These are phyloP conservation scores for Eutypa lata DNA, from an alignment of 2,329 filamentous ascomycete species.

Conservation along the genomic window DNA sequence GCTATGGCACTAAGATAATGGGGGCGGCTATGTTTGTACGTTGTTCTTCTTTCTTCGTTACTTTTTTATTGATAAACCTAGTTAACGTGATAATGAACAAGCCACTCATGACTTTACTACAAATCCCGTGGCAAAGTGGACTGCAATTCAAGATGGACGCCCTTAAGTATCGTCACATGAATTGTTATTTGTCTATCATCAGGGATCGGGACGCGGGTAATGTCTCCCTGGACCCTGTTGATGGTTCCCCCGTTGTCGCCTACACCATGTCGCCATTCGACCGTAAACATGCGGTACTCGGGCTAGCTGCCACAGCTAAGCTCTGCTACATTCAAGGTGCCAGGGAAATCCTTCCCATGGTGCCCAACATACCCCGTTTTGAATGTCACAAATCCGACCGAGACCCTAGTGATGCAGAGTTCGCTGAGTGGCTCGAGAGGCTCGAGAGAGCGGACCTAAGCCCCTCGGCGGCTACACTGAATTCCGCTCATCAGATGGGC, in stretches of 20 bases:
- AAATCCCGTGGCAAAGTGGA: slow-evolving; percentile 62
- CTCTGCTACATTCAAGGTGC: slow-evolving; percentile 75
- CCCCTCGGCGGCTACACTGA: slow-evolving; percentile 24
- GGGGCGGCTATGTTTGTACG: slow-evolving; percentile 63
- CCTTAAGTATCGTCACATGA: slow-evolving; percentile 65
- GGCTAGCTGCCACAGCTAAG: slow-evolving; percentile 66
- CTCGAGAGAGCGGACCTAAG: slow-evolving; percentile 3
- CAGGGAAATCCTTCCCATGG: slow-evolving; percentile 64
- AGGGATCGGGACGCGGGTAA: slow-evolving; percentile 72
- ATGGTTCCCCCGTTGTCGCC: slow-evolving; percentile 60
- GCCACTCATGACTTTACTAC: slow-evolving; percentile 59
- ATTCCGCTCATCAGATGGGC: slow-evolving; percentile 50
- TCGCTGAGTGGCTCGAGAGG: slow-evolving; percentile 37
- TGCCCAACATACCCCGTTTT: slow-evolving; percentile 62
- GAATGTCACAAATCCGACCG: slow-evolving; percentile 21
- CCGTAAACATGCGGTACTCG: slow-evolving; percentile 66
- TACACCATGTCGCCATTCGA: slow-evolving; percentile 72
- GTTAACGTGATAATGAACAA: slow-evolving; percentile 25
- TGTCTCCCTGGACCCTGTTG: slow-evolving; percentile 66
- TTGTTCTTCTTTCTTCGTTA: slow-evolving; percentile 6
- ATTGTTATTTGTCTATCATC: slow-evolving; percentile 66
- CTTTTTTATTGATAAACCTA: background rate
- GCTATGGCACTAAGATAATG: slow-evolving; percentile 80
- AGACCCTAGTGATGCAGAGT: slow-evolving; percentile 50
- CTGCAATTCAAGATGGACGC: slow-evolving; percentile 66